Evolutionary conservation across 805 yeast species (phyloP).

Genomic region (Lachancea fermentati): DNA sequence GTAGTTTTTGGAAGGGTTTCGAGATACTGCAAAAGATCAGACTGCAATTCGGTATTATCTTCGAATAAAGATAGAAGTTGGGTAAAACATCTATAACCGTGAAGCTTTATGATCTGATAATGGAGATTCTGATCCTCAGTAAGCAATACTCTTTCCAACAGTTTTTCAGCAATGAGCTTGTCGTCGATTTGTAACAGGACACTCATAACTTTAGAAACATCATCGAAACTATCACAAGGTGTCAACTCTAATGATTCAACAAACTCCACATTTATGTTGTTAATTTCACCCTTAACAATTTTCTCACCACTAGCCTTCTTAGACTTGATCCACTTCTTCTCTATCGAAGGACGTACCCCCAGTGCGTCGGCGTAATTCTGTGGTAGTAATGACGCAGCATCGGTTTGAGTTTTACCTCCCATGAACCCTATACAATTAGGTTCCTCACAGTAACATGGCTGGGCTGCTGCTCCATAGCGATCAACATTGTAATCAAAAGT

Average conservation of each 20-base stretch:
- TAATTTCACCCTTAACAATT: constrained; percentile 44
- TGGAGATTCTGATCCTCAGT: constrained; percentile 48
- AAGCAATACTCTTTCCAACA: constrained; percentile 60
- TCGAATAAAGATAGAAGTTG: constrained; percentile 43
- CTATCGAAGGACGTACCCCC: constrained; percentile 64
- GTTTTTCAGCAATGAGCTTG: constrained; percentile 51
- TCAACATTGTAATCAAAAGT: constrained; percentile 85
- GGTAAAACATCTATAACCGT: constrained; percentile 79
- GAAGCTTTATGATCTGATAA: constrained; percentile 62
- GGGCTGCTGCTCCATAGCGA: constrained; percentile 91
- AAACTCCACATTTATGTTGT: constrained; percentile 58
- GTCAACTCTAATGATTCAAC: constrained; percentile 51
- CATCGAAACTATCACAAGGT: constrained; percentile 43
- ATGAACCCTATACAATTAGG: constrained; percentile 85
- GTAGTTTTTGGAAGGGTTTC: constrained; percentile 65
- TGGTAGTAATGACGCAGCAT: constrained; percentile 78
- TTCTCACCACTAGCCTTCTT: constrained; percentile 45
- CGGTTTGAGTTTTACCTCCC: constrained; percentile 97
- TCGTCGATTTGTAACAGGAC: constrained; percentile 77
- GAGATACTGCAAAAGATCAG: constrained; percentile 52
- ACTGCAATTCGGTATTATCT: constrained; percentile 38
- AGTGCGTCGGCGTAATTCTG: constrained; percentile 80
- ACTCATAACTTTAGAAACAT: constrained; percentile 75
- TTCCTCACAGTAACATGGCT: constrained; percentile 92
- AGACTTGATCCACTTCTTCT: constrained; percentile 63